Evolutionary conservation across 169 alveolate genomes (phyloP).

Genomic region (Eimeria falciformis): DNA sequence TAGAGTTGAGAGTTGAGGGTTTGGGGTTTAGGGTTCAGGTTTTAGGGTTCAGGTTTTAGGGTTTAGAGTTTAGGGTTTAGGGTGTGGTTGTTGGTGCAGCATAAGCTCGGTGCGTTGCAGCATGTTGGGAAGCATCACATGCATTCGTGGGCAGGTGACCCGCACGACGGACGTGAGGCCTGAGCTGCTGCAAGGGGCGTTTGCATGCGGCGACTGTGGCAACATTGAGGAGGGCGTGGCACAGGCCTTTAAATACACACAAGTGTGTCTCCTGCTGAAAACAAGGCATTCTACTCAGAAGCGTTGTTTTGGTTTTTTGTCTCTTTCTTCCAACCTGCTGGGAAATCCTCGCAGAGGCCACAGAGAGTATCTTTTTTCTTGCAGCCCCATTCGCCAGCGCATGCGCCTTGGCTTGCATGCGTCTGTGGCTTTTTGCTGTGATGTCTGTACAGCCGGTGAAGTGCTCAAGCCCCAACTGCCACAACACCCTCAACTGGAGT

Average conservation of each 20-base stretch:
- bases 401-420: no score
- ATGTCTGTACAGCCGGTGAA: conserved; percentile 58
- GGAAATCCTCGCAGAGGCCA: no score
- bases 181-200: conserved; percentile 94
- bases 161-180: conserved; percentile 98
- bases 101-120: conserved; percentile 86
- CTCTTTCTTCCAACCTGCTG: no score
- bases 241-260: conserved; percentile 96
- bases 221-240: conserved; percentile 91
- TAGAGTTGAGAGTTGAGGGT: neutral
- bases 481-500: conserved; percentile 65
- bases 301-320: no score
- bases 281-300: no score
- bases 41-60: neutral
- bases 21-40: neutral
- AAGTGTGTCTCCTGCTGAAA: neutral
- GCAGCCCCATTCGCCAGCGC: no score
- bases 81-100: conserved; percentile 64
- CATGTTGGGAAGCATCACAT: conserved; percentile 94
- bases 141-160: conserved; percentile 97
- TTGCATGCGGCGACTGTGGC: conserved; percentile 95
- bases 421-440: neutral
- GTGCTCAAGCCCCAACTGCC: conserved; percentile 53
- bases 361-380: no score
- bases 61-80: conserved; percentile 35